Evolutionary conservation across 225 moss, liverwort and hornwort species (phyloP).

Genomic region (Bryum argenteum): DNA sequence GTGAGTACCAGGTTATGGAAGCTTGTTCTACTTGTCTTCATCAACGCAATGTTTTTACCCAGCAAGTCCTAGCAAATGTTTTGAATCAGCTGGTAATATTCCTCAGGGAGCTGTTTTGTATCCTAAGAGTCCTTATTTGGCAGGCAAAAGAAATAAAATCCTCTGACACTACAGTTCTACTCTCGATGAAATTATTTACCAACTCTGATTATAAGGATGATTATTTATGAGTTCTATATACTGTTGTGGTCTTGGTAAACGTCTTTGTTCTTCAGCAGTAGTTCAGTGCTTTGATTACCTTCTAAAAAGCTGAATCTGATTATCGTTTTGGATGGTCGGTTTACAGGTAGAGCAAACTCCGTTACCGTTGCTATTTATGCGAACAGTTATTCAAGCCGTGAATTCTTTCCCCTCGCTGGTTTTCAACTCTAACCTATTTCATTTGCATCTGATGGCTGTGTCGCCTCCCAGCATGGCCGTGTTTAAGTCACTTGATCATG

Average conservation of each 20-base stretch:
- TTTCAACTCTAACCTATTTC: conserved; percentile 24
- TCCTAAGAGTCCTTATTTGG: conserved; percentile 12
- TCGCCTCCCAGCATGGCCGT: conserved; percentile 1
- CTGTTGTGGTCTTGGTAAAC: no score
- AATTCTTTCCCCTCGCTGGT: conserved; percentile 93
- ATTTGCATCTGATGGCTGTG: conserved; percentile 2
- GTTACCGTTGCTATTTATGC: conserved; percentile 94
- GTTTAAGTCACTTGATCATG: conserved; percentile 5
- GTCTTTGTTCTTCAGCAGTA: no score
- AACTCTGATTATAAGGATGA: no score
- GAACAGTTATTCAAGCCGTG: conserved; percentile 98
- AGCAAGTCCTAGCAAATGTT: conserved; percentile 96
- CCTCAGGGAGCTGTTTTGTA: conserved; percentile 3
- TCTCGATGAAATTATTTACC: no score
- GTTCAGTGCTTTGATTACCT: conserved; percentile 1
- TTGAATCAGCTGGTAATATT: conserved; percentile 91
- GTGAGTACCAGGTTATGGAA: conserved; percentile 80
- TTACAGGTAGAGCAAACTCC: conserved; percentile 97
- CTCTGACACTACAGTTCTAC: background rate
- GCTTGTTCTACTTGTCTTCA: conserved; percentile 98
- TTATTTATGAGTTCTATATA: no score
- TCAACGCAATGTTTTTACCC: conserved; percentile 97
- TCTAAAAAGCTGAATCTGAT: conserved; percentile 18
- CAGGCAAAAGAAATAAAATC: conserved; percentile 2
- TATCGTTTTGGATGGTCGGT: conserved; percentile 18